Evolutionary conservation across 139 green algal species (phyloP).

Genomic region (Haematococcus sp.): DNA sequence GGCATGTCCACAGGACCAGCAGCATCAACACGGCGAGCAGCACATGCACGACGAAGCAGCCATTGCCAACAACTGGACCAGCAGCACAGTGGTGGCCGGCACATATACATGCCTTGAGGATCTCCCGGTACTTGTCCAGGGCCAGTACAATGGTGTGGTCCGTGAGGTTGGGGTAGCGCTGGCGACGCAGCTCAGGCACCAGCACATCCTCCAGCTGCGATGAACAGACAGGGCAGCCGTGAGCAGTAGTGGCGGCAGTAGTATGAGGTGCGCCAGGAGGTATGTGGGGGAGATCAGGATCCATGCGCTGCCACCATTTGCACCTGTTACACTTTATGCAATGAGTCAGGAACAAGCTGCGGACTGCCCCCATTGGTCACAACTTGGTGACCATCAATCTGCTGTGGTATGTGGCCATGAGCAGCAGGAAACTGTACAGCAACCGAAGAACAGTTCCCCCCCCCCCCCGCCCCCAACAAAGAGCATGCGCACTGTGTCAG

Average conservation of each 20-base stretch:
- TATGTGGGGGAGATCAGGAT: neutral
- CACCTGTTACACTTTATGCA: neutral
- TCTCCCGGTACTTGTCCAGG: conserved; percentile 28
- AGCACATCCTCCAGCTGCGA: conserved; percentile 40
- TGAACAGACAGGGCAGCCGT: neutral
- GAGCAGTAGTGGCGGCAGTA: neutral
- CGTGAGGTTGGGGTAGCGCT: conserved; percentile 35
- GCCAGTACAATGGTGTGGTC: conserved; percentile 23
- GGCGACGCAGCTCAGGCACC: conserved; percentile 27
- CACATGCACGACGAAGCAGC: neutral
- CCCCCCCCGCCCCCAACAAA: neutral
- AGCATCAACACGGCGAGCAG: neutral
- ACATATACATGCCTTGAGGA: neutral
- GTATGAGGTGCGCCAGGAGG: neutral
- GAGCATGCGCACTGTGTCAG: conserved; percentile 17
- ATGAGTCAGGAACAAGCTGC: neutral
- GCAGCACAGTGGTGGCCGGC: neutral
- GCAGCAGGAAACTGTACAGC: no score
- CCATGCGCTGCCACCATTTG: neutral
- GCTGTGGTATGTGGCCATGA: no score
- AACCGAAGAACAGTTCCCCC: neutral
- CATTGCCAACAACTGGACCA: neutral
- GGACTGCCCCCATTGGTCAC: neutral
- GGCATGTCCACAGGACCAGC: no score
- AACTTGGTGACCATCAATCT: no score